phyloP scores from a whole-genome alignment of 2,329 filamentous ascomycete species.

The Aspergillus caelatus region DNA sequence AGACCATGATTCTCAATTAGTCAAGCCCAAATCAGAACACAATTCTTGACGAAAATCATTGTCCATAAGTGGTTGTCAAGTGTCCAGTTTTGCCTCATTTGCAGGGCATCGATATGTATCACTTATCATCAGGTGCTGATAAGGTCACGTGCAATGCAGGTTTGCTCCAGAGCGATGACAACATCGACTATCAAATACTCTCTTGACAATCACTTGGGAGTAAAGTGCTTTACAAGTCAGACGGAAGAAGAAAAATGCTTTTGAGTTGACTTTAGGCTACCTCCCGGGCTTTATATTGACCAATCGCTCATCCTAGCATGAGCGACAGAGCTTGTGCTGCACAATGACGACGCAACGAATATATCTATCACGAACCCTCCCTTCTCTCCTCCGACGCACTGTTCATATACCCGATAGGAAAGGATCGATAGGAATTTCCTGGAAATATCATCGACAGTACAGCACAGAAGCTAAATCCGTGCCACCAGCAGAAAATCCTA shows the following conservation, averaged over 20 bases:
- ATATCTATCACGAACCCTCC: constrained; percentile 18
- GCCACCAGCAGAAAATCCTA: constrained; percentile 13
- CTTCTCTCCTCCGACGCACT: constrained; percentile 22
- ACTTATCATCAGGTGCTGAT: not conserved
- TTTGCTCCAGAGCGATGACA: constrained; percentile 3
- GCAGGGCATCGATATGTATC: not conserved
- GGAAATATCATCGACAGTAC: constrained; percentile 25
- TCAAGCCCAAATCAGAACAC: not conserved
- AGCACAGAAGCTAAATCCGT: constrained; percentile 20
- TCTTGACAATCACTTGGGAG: not conserved
- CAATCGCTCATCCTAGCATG: constrained; percentile 14
- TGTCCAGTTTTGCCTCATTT: not conserved
- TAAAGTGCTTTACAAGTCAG: not conserved
- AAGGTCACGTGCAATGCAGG: not conserved
- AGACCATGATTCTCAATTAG: not conserved
- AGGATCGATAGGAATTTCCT: constrained; percentile 9
- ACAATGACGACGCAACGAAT: constrained; percentile 27
- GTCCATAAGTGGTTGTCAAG: no score
- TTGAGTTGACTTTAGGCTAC: not conserved
- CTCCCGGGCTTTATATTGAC: not conserved
- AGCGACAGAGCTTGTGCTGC: constrained; percentile 16
- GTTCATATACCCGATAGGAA: constrained; percentile 17
- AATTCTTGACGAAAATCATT: no score
- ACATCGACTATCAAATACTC: not conserved
- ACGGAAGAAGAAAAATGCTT: constrained; percentile 6